Evolutionary conservation across 805 yeast genomes (phyloP), one percentile per base, ranked within the genome.

Genomic region (Groenewaldozyma salmanticensis): DNA sequence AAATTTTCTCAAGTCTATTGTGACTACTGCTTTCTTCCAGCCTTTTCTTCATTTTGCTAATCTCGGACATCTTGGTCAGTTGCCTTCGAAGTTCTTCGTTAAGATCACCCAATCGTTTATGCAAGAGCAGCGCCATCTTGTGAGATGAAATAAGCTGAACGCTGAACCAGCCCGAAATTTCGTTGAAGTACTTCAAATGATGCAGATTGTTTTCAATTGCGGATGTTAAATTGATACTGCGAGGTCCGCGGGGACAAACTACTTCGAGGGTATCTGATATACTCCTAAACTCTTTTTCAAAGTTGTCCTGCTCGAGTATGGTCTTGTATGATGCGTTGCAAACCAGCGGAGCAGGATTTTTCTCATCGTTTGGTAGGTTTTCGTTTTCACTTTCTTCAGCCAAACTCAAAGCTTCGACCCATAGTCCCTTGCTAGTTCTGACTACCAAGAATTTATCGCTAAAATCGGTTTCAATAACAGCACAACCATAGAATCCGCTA

Each of bases 71-170:
- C 13, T 50, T 43, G 21, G 50, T 44, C 17, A 71, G 46, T 47
- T 74, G 79, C 16, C 61, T 58, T 2, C 59, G 54, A 15, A 71
- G 53, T 45, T 71, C 77, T 9, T 50, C 42, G 33, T 64, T 64
- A 48, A 72, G 75, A 31, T 61, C 58, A 2, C 38, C 37, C 0
- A 70, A 45, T 34, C 71, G 59, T 18, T 57, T 51, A 40, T 66
- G 64, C 34, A 71, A 39, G 20, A 54, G 44, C 1, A 63, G 44
- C 0, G 69, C 70, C 6, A 65, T 51, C 36, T 55, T 58, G 38
- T 64, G 60, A 13, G 61, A 45, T n/a, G 50, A 46, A 4, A 55
- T 46, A 0, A 59, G 44, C 19, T 56, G 52, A 9, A 40, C 40
- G 22, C 58, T 46, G 21, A 47, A 49, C 21, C 44, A 32, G 20